Conservation (phyloP, 176 grass and related monocot genomes). For the Calamus simplicifolius region DNA sequence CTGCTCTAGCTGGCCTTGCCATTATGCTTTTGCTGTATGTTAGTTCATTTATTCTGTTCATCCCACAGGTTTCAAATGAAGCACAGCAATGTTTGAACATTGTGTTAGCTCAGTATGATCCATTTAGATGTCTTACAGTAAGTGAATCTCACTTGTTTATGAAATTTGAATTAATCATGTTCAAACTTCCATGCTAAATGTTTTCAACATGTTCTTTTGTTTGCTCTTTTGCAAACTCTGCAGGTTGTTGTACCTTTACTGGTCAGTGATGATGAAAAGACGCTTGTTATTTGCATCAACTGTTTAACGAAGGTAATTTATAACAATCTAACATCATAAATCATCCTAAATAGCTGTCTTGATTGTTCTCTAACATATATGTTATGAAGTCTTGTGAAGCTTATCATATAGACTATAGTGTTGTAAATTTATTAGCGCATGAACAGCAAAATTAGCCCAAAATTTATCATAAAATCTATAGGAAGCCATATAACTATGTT, state of each 20-base stretch:
- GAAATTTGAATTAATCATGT: background rate
- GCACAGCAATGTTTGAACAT: constrained; percentile 72
- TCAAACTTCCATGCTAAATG: constrained; percentile 14
- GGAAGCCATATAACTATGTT: no score
- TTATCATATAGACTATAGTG: no score
- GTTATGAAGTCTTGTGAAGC: background rate
- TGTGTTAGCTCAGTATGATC: constrained; percentile 71
- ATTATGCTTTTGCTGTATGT: constrained; percentile 22
- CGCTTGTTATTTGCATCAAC: constrained; percentile 90
- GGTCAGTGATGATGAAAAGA: constrained; percentile 95
- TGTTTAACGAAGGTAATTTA: constrained; percentile 92
- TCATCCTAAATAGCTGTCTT: background rate
- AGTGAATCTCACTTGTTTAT: constrained; percentile 3
- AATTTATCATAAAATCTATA: no score
- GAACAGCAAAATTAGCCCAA: no score
- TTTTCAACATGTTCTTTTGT: constrained; percentile 9
- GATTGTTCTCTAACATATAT: background rate
- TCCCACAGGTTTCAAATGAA: constrained; percentile 77
- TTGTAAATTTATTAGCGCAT: no score
- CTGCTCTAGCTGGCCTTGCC: background rate
- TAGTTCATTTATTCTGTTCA: constrained; percentile 23
- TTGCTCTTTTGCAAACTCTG: constrained; percentile 25
- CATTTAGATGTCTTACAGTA: constrained; percentile 88
- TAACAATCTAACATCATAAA: background rate
- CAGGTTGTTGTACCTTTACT: constrained; percentile 90